Base-by-base conservation (phyloP, 2,329 filamentous ascomycete genomes). In the Fulvia fulva region DNA sequence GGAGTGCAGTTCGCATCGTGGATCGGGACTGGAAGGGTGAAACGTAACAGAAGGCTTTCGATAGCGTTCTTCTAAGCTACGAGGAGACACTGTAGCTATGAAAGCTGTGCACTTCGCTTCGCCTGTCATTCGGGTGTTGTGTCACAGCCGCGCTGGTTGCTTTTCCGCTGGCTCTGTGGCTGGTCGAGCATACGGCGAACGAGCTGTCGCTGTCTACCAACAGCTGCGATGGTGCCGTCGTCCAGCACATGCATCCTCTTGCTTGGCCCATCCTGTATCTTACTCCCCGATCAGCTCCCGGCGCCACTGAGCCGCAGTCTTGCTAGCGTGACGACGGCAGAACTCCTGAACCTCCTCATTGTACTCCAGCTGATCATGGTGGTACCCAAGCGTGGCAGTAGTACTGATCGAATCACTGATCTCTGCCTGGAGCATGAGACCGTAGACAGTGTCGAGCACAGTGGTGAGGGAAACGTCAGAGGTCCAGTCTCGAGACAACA, bases 401-500 rank as follows among this genome's bases (percentile, higher is more conserved):
- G 69, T 68, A 50, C 70, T 72, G 54, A 74, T 69, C 8, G 67
- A 65, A 59, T 71, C 70, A 9, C 55, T 60, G n/a, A 66, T 65
- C 56, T 75, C 72, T 0, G 71, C 69, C 12, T 71, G 61, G 2
- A 74, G 62, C 2, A 75, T 64, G 3, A 75, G 66, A 1, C 70
- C 69, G 55, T 73, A 74, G 22, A 75, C 59, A 2, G 67, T 71
- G 51, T 74, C 69, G 30, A 74, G 67, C 1, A 75, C 46, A 12
- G 67, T 68, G 16, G 67, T 67, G 59, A 68, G 70, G 26, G 58
- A 68, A 3, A 68, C 73, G 50, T 74, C 70, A 2, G 67, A 66
- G 1, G 70, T 73, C 73, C 73, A 75, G 62, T 75, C 73, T 9
- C 73, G 68, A 41, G 67, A 66, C 25, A 74, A 64, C 32, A 73